Evolutionary conservation across 1,139 yeast genomes (phyloP), one percentile per base, ranked within the genome.

Genomic region (Suhomyces wounanorum): DNA sequence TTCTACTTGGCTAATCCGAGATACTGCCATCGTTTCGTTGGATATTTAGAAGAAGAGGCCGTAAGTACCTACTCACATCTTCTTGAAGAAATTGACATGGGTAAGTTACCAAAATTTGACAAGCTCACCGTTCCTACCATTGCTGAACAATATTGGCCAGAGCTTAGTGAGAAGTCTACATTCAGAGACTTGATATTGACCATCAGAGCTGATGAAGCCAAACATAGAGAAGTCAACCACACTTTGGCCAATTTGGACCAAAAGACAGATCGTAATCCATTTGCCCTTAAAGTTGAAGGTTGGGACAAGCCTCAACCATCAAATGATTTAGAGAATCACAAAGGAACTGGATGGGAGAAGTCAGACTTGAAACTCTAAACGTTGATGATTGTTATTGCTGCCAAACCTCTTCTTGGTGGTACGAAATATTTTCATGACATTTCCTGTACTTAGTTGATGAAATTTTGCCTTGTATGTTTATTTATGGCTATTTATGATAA

Each of bases 11-110:
- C 80, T 39, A 75, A 79, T 53, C 92, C 94, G 13, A 76, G 77
- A 47, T 78, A 83, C 51, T 86, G 92, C 59, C 94, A 87, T 61
- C 70, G 94, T 53, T 85, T 87, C 64, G 94, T 87, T 43, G 94
- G 94, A 1, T 86, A 87, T 64, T 72, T 87, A 43, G 94, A 87
- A 64, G 94, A 87, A 63, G 92, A 87, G 63, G 92, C 92, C 1
- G 89, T 87, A 16, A 73, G 80, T 52, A 87, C 94, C 0, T 87
- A 87, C 63, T 73, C 88, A 2, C 84, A 87, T 58, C 69, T 77
- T 54, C 68, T 88, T 47, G 68, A 84, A 42, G 79, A 79, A 43
- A 83, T 86, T 57, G 81, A 81, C 43, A 63, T 67, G 13, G 84
- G 84, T 3, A 68, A 75, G 45, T 69, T 85, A 43, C 81, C 83